These are phyloP conservation scores for Nicotiana tabacum DNA, from an alignment of 257 asterid species.

Conservation along the genomic window DNA sequence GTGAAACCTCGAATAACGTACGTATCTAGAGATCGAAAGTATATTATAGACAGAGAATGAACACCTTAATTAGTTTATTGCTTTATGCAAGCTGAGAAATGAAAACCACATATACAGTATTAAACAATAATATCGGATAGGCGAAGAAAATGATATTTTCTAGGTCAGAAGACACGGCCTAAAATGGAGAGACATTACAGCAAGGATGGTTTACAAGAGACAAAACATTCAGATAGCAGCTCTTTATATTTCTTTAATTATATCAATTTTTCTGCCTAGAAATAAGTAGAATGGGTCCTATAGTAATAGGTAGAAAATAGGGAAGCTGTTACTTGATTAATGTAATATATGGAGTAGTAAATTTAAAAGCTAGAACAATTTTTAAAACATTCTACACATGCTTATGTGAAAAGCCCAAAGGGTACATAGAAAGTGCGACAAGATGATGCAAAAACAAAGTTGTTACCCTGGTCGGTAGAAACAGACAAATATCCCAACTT, in stretches of 20 bases:
- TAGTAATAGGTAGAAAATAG: not conserved
- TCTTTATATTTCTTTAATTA: constrained; percentile 26
- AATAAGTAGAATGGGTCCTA: constrained; percentile 13
- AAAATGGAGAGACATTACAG: constrained; percentile 15
- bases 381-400: not conserved
- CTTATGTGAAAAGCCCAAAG: not conserved
- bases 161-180: constrained; percentile 11
- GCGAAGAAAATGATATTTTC: not conserved
- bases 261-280: constrained; percentile 25
- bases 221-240: constrained; percentile 43
- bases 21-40: not conserved
- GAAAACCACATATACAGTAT: constrained; percentile 8
- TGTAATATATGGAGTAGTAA: not conserved
- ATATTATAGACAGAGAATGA: not conserved
- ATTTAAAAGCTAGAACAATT: not conserved
- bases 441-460: constrained; percentile 40
- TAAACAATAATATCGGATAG: too few relatives aligned
- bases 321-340: not conserved
- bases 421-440: not conserved
- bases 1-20: not conserved
- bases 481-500: constrained; percentile 39
- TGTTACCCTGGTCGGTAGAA: constrained; percentile 43
- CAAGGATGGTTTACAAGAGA: constrained; percentile 52
- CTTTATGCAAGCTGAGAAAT: constrained; percentile 34
- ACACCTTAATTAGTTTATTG: constrained; percentile 19